Conservation (phyloP, 257 asterid species). For the Solanum chmielewskii region DNA sequence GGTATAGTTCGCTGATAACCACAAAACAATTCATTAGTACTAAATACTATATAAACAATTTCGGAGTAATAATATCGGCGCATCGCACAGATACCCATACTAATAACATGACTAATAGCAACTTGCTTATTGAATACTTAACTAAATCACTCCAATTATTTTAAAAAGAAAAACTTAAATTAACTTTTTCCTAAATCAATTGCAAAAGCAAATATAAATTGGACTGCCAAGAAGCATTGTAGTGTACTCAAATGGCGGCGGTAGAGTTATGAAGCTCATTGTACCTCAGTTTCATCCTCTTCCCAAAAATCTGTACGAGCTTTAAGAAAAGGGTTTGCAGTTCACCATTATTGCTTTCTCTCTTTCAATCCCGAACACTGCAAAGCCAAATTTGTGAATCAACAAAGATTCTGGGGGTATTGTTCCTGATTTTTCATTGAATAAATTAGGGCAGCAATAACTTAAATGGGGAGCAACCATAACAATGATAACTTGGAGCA, state of each 20-base stretch:
- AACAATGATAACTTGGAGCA: slow-evolving; percentile 41
- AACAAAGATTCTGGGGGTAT: not conserved
- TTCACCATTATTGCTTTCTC: not conserved
- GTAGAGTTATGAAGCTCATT: not conserved
- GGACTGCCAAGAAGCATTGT: not conserved
- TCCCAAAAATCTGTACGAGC: not conserved
- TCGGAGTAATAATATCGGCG: not conserved
- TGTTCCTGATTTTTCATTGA: not conserved
- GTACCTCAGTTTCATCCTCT: not conserved
- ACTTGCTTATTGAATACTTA: not conserved
- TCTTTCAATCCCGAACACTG: not conserved
- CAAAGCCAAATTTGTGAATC: not conserved
- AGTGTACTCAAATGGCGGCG: not conserved
- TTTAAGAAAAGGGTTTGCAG: not conserved
- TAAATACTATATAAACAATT: too few relatives aligned
- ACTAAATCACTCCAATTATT: not conserved
- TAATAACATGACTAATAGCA: not conserved
- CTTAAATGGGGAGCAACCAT: slow-evolving; percentile 19
- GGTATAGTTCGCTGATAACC: not conserved
- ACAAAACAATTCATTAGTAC: not conserved
- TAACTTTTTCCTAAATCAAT: not conserved
- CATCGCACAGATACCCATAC: not conserved
- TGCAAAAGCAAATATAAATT: not conserved
- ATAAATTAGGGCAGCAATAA: not conserved
- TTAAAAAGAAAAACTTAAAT: not conserved